A percentile compares a stretch with the other conserved stretches of the same genome.
phyloP scores from a whole-genome alignment of 2,329 filamentous ascomycete genomes.

The Fusarium sp. region DNA sequence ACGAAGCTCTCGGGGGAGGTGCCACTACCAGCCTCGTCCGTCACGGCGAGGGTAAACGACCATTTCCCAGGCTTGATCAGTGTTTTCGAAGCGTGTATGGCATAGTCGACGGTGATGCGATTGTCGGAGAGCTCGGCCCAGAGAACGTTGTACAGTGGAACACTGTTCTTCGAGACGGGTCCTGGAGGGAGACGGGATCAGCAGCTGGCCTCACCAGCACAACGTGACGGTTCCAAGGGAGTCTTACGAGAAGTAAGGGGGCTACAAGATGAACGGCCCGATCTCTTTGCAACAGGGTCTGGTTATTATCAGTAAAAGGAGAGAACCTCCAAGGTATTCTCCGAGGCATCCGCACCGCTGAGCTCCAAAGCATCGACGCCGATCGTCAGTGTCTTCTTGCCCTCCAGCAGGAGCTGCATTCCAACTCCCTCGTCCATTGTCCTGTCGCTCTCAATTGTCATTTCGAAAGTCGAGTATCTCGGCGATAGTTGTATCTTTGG shows the following conservation, averaged over 20 bases:
- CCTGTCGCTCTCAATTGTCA: slow-evolving; percentile 19
- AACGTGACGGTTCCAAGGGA: neutral
- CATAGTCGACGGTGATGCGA: slow-evolving; percentile 79
- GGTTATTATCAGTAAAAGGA: slow-evolving; percentile 26
- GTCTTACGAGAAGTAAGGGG: slow-evolving; percentile 34
- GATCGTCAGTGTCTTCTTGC: slow-evolving; percentile 48
- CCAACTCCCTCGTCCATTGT: slow-evolving; percentile 41
- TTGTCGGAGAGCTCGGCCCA: slow-evolving; percentile 77
- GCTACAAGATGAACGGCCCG: slow-evolving; percentile 38
- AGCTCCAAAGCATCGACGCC: slow-evolving; percentile 47
- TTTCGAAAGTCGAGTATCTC: neutral
- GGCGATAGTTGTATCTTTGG: neutral
- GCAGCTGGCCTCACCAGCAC: neutral
- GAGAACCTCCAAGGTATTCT: slow-evolving; percentile 2
- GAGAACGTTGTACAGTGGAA: slow-evolving; percentile 86
- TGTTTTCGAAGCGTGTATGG: slow-evolving; percentile 68
- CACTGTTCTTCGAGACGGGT: slow-evolving; percentile 49
- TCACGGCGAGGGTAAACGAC: slow-evolving; percentile 58
- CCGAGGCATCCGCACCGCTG: slow-evolving; percentile 47
- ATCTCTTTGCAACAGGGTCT: slow-evolving; percentile 39
- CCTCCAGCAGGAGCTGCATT: slow-evolving; percentile 46
- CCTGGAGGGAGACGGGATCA: slow-evolving; percentile 34
- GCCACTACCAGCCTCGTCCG: slow-evolving; percentile 36
- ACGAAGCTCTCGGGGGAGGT: slow-evolving; percentile 71
- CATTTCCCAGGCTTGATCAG: slow-evolving; percentile 71